These are phyloP conservation scores for Penicillium flavigenum DNA, from an alignment of 495 filamentous ascomycete species.

Conservation along the genomic window DNA sequence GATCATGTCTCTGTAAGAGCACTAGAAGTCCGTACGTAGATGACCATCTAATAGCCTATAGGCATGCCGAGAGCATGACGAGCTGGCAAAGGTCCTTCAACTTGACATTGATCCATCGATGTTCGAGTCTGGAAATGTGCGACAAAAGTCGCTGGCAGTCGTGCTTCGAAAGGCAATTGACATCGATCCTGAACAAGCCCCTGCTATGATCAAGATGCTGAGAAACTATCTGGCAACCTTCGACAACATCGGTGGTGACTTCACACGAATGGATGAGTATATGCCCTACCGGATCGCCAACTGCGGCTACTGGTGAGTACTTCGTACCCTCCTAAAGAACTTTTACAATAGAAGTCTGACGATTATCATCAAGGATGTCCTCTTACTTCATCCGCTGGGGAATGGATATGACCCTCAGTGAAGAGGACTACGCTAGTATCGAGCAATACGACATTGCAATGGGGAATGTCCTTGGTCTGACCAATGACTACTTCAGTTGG, in stretches of 20 bases:
- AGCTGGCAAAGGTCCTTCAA: not conserved
- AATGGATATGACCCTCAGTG: not conserved
- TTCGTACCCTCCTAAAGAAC: not conserved
- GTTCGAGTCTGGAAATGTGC: not conserved
- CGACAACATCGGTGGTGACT: slow-evolving; percentile 6
- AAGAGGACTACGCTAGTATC: slow-evolving; percentile 6
- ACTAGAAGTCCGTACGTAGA: not conserved
- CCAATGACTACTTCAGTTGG: slow-evolving; percentile 17
- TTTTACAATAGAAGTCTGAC: not conserved
- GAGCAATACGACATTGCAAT: slow-evolving; percentile 7
- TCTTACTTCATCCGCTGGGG: slow-evolving; percentile 1
- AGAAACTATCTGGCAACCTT: slow-evolving; percentile 7
- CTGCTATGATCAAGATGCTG: slow-evolving; percentile 6
- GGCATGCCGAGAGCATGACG: slow-evolving; percentile 1
- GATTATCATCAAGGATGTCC: not conserved
- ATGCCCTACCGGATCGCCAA: slow-evolving; percentile 8
- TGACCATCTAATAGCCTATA: not conserved
- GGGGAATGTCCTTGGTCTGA: slow-evolving; percentile 13
- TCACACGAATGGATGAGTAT: slow-evolving; percentile 11
- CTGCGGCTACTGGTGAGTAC: slow-evolving; percentile 10
- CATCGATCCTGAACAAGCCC: not conserved
- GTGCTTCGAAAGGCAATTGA: not conserved
- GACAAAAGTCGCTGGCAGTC: not conserved
- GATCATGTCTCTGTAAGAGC: not conserved
- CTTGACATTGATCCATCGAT: not conserved